Percentiles rank a stretch among this genome's conserved stretches.
Evolutionary conservation across 768 basidiomycete genomes (phyloP).

Genomic region (Gloeopeniophorella convolvens): DNA sequence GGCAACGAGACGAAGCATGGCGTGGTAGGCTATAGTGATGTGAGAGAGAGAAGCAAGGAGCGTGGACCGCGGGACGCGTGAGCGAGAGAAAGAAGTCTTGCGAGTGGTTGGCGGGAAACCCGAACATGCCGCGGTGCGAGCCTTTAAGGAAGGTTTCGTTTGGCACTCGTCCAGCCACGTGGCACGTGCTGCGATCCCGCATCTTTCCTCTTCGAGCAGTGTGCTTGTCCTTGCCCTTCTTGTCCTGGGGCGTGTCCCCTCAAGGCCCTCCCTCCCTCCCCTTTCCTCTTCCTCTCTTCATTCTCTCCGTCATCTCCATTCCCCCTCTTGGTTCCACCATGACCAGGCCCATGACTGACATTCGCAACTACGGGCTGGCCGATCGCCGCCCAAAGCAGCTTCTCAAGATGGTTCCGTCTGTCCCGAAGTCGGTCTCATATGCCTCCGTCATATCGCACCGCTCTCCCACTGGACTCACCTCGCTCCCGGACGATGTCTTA

Average conservation of each 20-base stretch:
- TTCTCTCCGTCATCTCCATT: background rate
- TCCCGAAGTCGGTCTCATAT: background rate
- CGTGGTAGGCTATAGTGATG: no score
- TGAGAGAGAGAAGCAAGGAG: no score
- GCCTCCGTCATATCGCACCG: slow-evolving; percentile 7
- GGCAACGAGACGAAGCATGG: background rate
- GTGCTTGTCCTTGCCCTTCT: slow-evolving; percentile 13
- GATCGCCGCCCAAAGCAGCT: background rate
- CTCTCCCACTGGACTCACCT: slow-evolving; percentile 15
- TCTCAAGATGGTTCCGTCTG: background rate
- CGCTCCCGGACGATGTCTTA: slow-evolving; percentile 32
- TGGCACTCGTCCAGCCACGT: background rate
- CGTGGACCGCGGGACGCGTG: no score
- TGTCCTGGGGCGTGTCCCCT: background rate
- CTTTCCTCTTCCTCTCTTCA: background rate
- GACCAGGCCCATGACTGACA: slow-evolving; percentile 3
- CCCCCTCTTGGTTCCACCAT: background rate
- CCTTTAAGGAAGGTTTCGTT: no score
- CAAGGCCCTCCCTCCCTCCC: background rate
- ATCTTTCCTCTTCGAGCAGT: background rate
- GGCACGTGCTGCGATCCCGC: background rate
- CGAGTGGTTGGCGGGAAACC: background rate
- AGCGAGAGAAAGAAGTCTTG: no score
- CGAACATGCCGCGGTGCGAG: no score
- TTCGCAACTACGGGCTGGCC: slow-evolving; percentile 1